Evolutionary conservation across 139 green algal genomes (phyloP).

Genomic region (Chlamydomonas asymmetrica): DNA sequence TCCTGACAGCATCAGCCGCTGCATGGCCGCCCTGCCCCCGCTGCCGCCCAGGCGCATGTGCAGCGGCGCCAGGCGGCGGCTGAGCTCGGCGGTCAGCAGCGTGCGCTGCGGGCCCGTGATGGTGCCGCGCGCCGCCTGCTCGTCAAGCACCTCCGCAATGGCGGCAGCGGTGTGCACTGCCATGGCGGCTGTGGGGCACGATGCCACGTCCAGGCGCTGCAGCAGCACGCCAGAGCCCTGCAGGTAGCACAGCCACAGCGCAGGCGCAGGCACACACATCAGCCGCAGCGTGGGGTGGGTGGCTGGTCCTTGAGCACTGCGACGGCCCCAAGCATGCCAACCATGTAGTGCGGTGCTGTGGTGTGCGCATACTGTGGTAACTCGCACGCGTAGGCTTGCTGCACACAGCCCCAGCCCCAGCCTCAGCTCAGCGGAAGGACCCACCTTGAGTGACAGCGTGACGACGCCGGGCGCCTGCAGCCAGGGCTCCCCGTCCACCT

Average conservation of each 20-base stretch:
- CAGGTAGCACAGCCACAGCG: too few relatives aligned
- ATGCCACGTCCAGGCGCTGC: slow-evolving; percentile 38
- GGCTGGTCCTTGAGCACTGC: too few relatives aligned
- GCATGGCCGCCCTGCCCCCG: not conserved
- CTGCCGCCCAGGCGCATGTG: not conserved
- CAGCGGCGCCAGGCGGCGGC: slow-evolving; percentile 43
- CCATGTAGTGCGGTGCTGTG: too few relatives aligned
- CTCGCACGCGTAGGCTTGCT: too few relatives aligned
- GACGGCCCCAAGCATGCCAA: too few relatives aligned
- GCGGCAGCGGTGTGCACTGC: slow-evolving; percentile 40
- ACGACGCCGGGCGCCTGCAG: slow-evolving; percentile 46
- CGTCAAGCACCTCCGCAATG: slow-evolving; percentile 65
- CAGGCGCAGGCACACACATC: too few relatives aligned
- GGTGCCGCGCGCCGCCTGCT: slow-evolving; percentile 31
- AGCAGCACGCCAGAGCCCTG: slow-evolving; percentile 61
- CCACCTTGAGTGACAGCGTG: slow-evolving; percentile 4
- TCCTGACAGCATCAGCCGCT: not conserved
- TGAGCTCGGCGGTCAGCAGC: slow-evolving; percentile 54
- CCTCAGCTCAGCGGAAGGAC: too few relatives aligned
- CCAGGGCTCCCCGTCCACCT: slow-evolving; percentile 83
- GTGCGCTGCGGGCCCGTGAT: slow-evolving; percentile 58
- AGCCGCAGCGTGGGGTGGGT: too few relatives aligned
- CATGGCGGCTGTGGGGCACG: too few relatives aligned
- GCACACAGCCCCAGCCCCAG: too few relatives aligned
- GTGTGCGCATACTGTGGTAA: too few relatives aligned